These are phyloP conservation scores for Suhomyces choctaworum DNA, from an alignment of 1,139 yeast genomes.

Conservation along the genomic window DNA sequence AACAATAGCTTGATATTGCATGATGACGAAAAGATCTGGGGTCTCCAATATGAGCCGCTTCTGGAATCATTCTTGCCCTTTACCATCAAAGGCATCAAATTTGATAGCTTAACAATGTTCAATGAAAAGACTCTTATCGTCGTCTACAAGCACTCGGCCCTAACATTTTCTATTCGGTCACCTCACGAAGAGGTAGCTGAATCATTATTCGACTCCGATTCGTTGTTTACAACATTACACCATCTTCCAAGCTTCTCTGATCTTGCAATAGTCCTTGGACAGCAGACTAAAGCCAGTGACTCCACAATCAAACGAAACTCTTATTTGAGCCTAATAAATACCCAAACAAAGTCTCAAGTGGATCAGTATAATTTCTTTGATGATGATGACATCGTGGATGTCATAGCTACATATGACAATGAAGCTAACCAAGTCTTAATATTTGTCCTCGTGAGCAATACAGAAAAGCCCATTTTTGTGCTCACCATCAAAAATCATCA, in stretches of 20 bases:
- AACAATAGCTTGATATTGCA: background rate
- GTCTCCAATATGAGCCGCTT: background rate
- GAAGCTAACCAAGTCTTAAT: conserved; percentile 3
- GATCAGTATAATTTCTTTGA: conserved; percentile 7
- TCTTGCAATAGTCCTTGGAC: conserved; percentile 20
- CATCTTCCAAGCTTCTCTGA: conserved; percentile 7
- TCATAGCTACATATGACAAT: conserved; percentile 9
- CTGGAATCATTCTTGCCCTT: conserved; percentile 1
- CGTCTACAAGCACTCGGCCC: too few species aligned
- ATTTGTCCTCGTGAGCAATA: conserved; percentile 8
- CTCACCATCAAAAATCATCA: conserved; percentile 6
- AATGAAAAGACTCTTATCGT: too few species aligned
- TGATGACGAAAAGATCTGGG: conserved; percentile 3
- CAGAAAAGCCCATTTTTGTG: conserved; percentile 1
- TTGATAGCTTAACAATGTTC: background rate
- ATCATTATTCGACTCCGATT: too few species aligned
- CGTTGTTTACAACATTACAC: too few species aligned
- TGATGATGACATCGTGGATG: conserved; percentile 23
- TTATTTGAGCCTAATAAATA: conserved; percentile 21
- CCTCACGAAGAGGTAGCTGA: too few species aligned
- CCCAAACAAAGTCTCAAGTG: conserved; percentile 15
- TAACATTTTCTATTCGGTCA: too few species aligned
- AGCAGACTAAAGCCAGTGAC: conserved; percentile 18
- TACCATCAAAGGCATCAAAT: background rate
- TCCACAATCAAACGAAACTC: conserved; percentile 20